Evolutionary conservation across 345 rosid species (phyloP), one percentile per base, ranked within the genome.

Genomic region (rapeseed (Brassica napus)): DNA sequence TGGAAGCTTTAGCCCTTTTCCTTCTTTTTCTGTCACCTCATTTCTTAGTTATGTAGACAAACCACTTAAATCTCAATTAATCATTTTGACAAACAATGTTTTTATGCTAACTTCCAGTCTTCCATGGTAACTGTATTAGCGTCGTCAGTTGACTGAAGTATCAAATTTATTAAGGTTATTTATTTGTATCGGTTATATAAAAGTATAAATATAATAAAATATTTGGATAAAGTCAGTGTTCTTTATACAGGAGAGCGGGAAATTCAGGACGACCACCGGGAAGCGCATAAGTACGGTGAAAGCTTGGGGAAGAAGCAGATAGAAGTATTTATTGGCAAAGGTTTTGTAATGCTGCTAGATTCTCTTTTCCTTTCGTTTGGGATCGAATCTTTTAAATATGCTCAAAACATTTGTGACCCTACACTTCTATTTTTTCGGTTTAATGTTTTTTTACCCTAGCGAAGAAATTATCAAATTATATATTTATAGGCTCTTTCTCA

Each of bases 321-420:
- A 3, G n/a, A 47, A 60, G 55, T 49, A 69, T 77, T 23, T 71
- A 31, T 64, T 71, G 65, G 76, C 65, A 71, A 34, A 12, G 77
- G 82, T 55, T 71, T 67, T 79, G 78, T 72, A 39, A 39, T 72
- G 77, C 63, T 79, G 67, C 75, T 74, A 68, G 71, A 68, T 79
- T 79, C 83, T 79, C 75, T 62, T 69, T 79, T 79, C 49, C 65
- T 74, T 79, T 73, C 78, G 55, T 34, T 73, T 73, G 70, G 78
- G 77, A 74, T 79, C 78, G 74, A 73, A 74, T 79, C 74, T 68
- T 26, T 61, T 24, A 42, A 6, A 32, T 60, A 74, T 73, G 78
- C 75, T 74, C 70, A 79, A 74, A 61, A 73, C 24, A 73, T 1
- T 60, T 74, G 82, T 68, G 35, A 62, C 74, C 75, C 32, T 79